Evolutionary conservation across 148 eudicot genomes (phyloP).

Genomic region (Beta vulgaris): DNA sequence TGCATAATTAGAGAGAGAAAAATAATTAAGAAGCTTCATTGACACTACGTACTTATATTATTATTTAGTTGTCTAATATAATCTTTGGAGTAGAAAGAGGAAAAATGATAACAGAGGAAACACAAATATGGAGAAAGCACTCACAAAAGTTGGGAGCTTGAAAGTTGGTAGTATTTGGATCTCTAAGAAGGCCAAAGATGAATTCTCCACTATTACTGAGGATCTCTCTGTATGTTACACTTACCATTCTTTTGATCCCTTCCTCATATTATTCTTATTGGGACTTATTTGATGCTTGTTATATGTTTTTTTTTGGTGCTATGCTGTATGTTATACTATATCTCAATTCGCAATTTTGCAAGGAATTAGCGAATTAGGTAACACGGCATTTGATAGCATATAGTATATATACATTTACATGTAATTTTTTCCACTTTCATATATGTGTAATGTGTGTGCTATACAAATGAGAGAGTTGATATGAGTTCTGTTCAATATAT

Average conservation of each 20-base stretch:
- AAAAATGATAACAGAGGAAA: neutral
- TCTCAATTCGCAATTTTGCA: too few relatives aligned
- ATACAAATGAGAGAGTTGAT: too few relatives aligned
- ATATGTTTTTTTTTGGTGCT: neutral
- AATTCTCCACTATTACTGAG: conserved; percentile 53
- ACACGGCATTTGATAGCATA: too few relatives aligned
- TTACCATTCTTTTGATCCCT: neutral
- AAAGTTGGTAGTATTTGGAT: conserved; percentile 61
- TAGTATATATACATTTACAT: too few relatives aligned
- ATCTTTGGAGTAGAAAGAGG: neutral
- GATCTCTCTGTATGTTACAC: conserved; percentile 33
- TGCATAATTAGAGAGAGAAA: conserved; percentile 2
- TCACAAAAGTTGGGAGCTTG: conserved; percentile 52
- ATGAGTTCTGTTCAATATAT: too few relatives aligned
- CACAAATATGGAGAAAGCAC: conserved; percentile 56
- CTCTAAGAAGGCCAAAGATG: conserved; percentile 66
- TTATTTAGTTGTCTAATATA: neutral
- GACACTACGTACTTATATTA: neutral
- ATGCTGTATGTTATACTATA: too few relatives aligned
- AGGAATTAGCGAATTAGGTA: too few relatives aligned
- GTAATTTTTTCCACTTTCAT: too few relatives aligned
- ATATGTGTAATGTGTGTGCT: too few relatives aligned
- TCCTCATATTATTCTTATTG: neutral
- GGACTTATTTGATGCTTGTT: neutral
- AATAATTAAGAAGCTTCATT: neutral